phyloP scores from a whole-genome alignment of 257 asterid species.

The Phtheirospermum japonicum region DNA sequence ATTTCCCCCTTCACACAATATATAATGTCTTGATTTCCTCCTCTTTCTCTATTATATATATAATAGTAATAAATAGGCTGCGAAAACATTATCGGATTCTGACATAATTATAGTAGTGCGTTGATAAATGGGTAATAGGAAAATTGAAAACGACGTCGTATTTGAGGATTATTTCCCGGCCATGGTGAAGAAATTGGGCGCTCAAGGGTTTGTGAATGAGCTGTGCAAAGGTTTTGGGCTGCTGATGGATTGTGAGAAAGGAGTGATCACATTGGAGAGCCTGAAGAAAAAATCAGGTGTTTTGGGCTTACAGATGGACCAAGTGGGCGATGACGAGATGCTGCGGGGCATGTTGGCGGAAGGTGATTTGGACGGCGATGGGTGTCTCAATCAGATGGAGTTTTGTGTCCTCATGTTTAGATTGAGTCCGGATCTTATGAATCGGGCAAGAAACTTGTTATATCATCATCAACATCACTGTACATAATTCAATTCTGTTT shows the following conservation, averaged over 20 bases:
- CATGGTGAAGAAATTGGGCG: conserved; percentile 71
- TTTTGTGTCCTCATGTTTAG: conserved; percentile 78
- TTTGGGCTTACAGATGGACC: conserved; percentile 39
- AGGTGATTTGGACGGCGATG: conserved; percentile 82
- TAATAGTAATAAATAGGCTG: background rate
- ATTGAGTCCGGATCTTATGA: conserved; percentile 67
- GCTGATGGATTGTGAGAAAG: conserved; percentile 51
- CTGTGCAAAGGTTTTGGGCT: conserved; percentile 58
- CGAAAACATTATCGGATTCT: background rate
- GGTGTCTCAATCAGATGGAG: conserved; percentile 52
- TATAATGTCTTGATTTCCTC: background rate
- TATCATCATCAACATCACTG: background rate
- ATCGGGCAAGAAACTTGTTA: conserved; percentile 26
- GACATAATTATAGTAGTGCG: background rate
- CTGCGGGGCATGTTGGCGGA: conserved; percentile 51
- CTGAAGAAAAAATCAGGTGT: conserved; percentile 50
- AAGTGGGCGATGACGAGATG: conserved; percentile 47
- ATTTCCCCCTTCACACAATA: conserved; percentile 28
- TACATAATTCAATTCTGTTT: background rate
- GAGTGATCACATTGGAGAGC: conserved; percentile 63
- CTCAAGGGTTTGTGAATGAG: conserved; percentile 62
- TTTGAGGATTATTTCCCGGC: conserved; percentile 76
- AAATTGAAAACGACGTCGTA: conserved; percentile 13
- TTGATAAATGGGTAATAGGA: conserved; percentile 20
- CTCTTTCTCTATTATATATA: conserved; percentile 12